Percentiles rank a stretch among this genome's conserved stretches.
Evolutionary conservation across 345 rosid species (phyloP).

Genomic region (Tarenaya hassleriana): DNA sequence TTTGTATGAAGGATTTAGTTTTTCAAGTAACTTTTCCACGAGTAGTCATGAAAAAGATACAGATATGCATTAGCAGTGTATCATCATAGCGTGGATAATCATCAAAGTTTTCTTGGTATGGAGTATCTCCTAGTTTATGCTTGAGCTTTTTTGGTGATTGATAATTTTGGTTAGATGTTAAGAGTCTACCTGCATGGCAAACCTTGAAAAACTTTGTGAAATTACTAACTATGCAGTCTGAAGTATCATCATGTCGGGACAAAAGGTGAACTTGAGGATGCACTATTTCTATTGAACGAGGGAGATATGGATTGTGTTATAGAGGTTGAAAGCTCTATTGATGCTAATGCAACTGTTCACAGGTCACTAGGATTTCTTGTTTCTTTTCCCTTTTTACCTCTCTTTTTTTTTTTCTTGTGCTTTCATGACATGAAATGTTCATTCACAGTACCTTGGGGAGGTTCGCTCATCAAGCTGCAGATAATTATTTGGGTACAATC

Average conservation of each 20-base stretch:
- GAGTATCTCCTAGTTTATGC: conserved; percentile 3
- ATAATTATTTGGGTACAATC: conserved; percentile 38
- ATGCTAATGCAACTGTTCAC: conserved; percentile 62
- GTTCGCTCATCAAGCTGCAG: conserved; percentile 57
- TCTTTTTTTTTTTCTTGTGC: conserved; percentile 9
- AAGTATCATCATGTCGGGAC: conserved; percentile 63
- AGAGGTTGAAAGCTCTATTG: conserved; percentile 84
- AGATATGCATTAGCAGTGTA: not conserved
- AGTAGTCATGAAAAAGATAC: not conserved
- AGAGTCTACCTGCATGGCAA: conserved; percentile 4
- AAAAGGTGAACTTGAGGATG: conserved; percentile 64
- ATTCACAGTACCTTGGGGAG: conserved; percentile 51
- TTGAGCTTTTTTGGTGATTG: conserved; percentile 5
- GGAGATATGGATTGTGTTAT: conserved; percentile 52
- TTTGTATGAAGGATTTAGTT: not conserved
- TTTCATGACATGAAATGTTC: conserved; percentile 32
- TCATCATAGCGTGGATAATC: not conserved
- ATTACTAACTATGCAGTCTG: conserved; percentile 43
- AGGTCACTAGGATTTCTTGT: conserved; percentile 38
- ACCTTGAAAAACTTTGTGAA: conserved; percentile 13
- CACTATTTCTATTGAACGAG: conserved; percentile 40
- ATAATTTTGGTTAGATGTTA: not conserved
- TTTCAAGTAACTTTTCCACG: not conserved
- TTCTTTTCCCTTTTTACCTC: conserved; percentile 15
- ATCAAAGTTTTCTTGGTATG: conserved; percentile 7